Evolutionary conservation across 1,284 basidiomycete genomes (phyloP).

Genomic region (Cutaneotrichosporon sp.): DNA sequence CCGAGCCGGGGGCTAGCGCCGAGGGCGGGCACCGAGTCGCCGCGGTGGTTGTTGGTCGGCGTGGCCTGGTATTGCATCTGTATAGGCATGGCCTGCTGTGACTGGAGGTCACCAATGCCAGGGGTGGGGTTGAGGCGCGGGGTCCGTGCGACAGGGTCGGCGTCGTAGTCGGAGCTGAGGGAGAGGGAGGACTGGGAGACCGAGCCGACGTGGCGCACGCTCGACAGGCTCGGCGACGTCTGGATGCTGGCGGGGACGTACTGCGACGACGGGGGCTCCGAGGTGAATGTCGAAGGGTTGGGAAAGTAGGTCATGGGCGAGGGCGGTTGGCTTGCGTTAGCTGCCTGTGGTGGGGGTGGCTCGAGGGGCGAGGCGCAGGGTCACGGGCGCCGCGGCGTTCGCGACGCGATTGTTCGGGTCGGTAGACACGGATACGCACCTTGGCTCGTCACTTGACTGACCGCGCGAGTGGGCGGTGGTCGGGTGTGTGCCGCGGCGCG

Average conservation of each 20-base stretch:
- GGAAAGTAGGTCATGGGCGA: slow-evolving; percentile 51
- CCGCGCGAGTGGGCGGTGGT: slow-evolving; percentile 14
- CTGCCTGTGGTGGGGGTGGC: neutral
- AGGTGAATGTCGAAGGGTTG: slow-evolving; percentile 42
- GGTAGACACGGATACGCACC: slow-evolving; percentile 6
- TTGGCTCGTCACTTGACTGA: slow-evolving; percentile 19
- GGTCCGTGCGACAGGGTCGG: slow-evolving; percentile 13
- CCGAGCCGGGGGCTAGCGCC: slow-evolving; percentile 11
- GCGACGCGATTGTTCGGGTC: neutral
- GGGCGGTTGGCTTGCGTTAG: slow-evolving; percentile 27
- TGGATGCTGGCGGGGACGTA: slow-evolving; percentile 15
- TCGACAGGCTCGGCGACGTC: slow-evolving; percentile 21
- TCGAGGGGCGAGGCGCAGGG: neutral
- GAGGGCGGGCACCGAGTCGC: neutral
- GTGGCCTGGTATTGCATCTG: slow-evolving; percentile 16
- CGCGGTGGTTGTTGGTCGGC: neutral
- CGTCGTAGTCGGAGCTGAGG: slow-evolving; percentile 15
- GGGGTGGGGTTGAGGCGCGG: slow-evolving; percentile 9
- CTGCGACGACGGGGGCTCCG: slow-evolving; percentile 18
- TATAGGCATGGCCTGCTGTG: slow-evolving; percentile 12
- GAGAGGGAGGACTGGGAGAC: slow-evolving; percentile 21
- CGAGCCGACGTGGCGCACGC: slow-evolving; percentile 15
- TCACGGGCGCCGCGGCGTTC: neutral
- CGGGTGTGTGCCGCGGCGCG: neutral
- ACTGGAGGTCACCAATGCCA: slow-evolving; percentile 13